Percentiles rank a stretch among this genome's conserved stretches.
Evolutionary conservation across 257 asterid species (phyloP).

Genomic region (Ajuga chamaepitys): DNA sequence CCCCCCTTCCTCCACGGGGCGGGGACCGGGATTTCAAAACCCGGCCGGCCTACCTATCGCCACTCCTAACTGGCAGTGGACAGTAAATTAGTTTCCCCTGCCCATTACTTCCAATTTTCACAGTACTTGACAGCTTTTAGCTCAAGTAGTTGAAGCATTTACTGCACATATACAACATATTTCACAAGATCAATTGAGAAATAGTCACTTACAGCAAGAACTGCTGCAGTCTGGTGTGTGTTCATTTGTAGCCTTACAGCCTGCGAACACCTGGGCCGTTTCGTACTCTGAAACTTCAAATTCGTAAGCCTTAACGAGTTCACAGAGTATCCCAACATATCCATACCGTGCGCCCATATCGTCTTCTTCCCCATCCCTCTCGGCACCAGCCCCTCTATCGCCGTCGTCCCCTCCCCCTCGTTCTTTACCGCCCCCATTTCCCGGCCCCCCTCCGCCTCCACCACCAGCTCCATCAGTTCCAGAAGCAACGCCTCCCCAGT

Average conservation of each 20-base stretch:
- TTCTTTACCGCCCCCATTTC: not conserved
- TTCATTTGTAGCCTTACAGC: slow-evolving; percentile 3
- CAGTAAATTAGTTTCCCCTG: not conserved
- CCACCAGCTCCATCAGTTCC: slow-evolving; percentile 14
- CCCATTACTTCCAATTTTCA: not conserved
- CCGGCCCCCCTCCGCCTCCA: slow-evolving; percentile 7
- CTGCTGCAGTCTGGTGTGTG: not conserved
- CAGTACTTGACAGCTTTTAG: not conserved
- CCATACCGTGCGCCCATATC: slow-evolving; percentile 10
- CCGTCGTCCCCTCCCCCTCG: slow-evolving; percentile 1
- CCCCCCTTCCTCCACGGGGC: too few relatives aligned
- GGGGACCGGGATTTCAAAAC: too few relatives aligned
- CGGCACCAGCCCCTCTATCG: slow-evolving; percentile 8
- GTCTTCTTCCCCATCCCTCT: slow-evolving; percentile 12
- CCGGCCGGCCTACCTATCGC: too few relatives aligned
- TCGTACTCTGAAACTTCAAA: slow-evolving; percentile 6
- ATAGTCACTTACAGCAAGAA: slow-evolving; percentile 6
- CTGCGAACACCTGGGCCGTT: slow-evolving; percentile 1
- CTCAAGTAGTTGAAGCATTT: not conserved
- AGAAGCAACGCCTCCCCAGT: slow-evolving; percentile 10
- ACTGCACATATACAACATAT: not conserved
- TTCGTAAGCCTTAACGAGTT: slow-evolving; percentile 11
- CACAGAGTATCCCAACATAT: slow-evolving; percentile 8
- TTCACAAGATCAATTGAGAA: not conserved
- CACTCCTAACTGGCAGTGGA: too few relatives aligned